Base-by-base conservation (phyloP, 2,329 filamentous ascomycete genomes). In the Rugonectria rugulosa region DNA sequence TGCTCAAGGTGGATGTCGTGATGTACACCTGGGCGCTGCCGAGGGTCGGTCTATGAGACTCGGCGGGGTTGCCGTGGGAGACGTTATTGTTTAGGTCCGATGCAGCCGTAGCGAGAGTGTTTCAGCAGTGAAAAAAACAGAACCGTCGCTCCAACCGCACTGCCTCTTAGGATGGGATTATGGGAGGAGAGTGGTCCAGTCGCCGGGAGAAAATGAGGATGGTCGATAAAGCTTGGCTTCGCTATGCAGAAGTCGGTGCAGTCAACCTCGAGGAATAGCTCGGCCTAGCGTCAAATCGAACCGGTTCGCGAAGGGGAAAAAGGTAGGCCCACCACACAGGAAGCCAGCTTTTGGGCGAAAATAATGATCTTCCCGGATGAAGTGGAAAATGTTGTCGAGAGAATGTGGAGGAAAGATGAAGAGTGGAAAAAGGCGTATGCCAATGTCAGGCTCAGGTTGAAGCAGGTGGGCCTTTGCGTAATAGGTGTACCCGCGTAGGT, bases 391-490 rank as follows among this genome's bases (percentile, higher is more conserved):
- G 60, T 59, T 60, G 62, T 63, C 62, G 62, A 60, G 67, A 66
- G 54, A 56, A 62, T 65, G 66, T 61, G 66, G 66, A 68, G 66
- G 63, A 63, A 68, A 63, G 57, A 53, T 67, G 62, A 53, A 64
- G 63, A 62, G 63, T 67, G 63, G 59, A 62, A 65, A 72, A 69
- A 70, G 68, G 63, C 58, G 65, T 63, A 64, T 67, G 69, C 63
- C 69, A 71, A 72, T 66, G 67, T 72, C 70, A 73, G 70, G 69
- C 71, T 72, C 70, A 73, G 70, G 69, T 72, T 68, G 67, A 68
- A 61, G 68, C 63, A 71, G 61, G 72, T 74, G 73, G 73, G 71
- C 67, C 73, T 73, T 68, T 75, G 73, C 72, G 72, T 74, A 75
- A 75, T 74, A 67, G 70, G 60, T 65, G 66, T 56, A 48, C 54